Base-by-base conservation (phyloP, 495 filamentous ascomycete genomes). In the Podospora conica region DNA sequence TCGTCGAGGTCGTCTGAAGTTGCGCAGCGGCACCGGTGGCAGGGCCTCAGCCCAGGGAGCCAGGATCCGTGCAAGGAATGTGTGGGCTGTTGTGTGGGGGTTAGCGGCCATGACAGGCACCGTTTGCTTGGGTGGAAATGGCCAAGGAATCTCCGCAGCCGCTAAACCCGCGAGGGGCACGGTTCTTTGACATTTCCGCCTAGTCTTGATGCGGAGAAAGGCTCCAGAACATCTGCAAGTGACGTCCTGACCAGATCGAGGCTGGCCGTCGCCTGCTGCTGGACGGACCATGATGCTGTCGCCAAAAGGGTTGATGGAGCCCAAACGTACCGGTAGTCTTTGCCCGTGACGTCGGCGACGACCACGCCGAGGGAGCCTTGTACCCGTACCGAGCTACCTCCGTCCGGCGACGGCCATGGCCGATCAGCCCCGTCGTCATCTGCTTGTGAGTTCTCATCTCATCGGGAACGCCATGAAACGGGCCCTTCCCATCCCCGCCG, bases 51-150 rank as follows among this genome's bases (percentile, higher is more conserved):
- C 29, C 63, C 57, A 31, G 60, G 54, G 65, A 65, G 59, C 66
- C 64, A 67, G 73, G 70, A 71, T 69, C 65, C 60, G 64, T 61
- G 67, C 65, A 65, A 65, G 58, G 60, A 68, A 68, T 64, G 40
- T 67, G 67, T 68, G 69, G 69, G 69, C 62, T 69, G 40, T 67
- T 72, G 75, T 76, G 75, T 77, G 75, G 75, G 75, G 75, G 75
- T 77, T 76, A 74, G 69, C 69, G 58, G 31, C 48, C 53, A 25
- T 53, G 27, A 64, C 66, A 70, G 66, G 68, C 60, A 61, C 67
- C 59, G 31, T 63, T 57, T 68, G 61, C 57, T 61, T 59, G 65
- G 60, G 58, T 58, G 62, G 21, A 61, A 63, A 48, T 54, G 65
- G 59, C 61, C 63, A 66, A 68, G 65, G 53, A 60, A 66, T 23